Conservation (phyloP, 345 rosid genomes). For the Gossypium ekmanianum region DNA sequence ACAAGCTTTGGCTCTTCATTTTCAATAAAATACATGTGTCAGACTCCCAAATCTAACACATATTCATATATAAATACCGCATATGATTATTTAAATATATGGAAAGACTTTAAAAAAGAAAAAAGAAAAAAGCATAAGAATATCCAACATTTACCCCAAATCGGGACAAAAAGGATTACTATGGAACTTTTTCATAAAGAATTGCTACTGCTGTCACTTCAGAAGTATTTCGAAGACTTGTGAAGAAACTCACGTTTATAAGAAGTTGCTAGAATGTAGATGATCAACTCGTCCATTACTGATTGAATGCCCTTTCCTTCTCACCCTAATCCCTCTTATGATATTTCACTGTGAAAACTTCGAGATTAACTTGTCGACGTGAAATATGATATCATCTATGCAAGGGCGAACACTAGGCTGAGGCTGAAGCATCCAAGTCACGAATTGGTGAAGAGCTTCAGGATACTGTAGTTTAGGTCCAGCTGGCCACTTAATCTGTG, state of each 20-base stretch:
- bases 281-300: conserved; percentile 4
- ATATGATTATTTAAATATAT: not conserved
- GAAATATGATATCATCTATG: conserved; percentile 85
- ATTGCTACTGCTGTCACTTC: conserved; percentile 16
- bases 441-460: conserved; percentile 86
- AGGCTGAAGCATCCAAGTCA: conserved; percentile 98
- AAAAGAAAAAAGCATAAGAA: not conserved
- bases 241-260: not conserved
- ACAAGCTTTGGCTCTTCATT: not conserved
- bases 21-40: not conserved
- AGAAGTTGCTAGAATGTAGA: conserved; percentile 8
- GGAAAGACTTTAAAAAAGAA: not conserved
- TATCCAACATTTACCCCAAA: not conserved
- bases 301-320: not conserved
- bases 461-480: conserved; percentile 87
- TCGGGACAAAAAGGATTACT: not conserved
- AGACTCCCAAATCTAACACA: not conserved
- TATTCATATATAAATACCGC: not conserved
- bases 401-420: conserved; percentile 80
- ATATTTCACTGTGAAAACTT: conserved; percentile 54
- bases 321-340: not conserved
- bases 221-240: conserved; percentile 6
- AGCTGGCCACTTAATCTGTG: conserved; percentile 94
- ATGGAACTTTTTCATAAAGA: conserved; percentile 5
- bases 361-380: conserved; percentile 84